Percentiles rank a stretch among this genome's conserved stretches.
These are phyloP conservation scores for Selenicereus undatus DNA, from an alignment of 148 eudicot genomes.

Conservation along the genomic window DNA sequence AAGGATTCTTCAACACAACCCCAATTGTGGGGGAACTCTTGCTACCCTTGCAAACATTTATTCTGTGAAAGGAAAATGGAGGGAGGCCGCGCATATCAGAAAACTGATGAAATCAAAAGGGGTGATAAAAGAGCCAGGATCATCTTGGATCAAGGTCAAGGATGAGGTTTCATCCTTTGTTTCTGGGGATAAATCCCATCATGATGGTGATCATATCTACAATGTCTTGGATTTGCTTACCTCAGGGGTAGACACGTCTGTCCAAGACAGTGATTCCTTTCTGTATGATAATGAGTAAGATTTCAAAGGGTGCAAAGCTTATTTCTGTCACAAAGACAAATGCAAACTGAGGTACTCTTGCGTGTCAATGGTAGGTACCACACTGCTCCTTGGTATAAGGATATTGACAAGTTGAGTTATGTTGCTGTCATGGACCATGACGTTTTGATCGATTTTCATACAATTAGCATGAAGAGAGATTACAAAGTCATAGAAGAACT, in stretches of 20 bases:
- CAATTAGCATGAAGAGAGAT: neutral
- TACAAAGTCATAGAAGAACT: neutral
- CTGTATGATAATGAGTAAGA: conserved; percentile 18
- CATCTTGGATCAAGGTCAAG: conserved; percentile 81
- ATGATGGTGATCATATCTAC: conserved; percentile 45
- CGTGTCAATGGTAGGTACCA: neutral
- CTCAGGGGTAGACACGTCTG: conserved; percentile 37
- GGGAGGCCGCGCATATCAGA: conserved; percentile 76
- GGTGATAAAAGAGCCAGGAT: conserved; percentile 82
- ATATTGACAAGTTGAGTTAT: too few species aligned
- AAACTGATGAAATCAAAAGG: conserved; percentile 72
- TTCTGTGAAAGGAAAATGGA: conserved; percentile 66
- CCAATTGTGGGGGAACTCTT: conserved; percentile 69
- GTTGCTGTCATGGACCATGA: too few species aligned
- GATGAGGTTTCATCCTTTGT: conserved; percentile 68
- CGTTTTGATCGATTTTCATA: neutral
- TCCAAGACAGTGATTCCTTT: conserved; percentile 35
- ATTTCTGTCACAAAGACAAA: neutral
- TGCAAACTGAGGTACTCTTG: neutral
- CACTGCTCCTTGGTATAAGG: neutral
- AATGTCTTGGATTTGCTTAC: conserved; percentile 48
- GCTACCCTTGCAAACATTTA: conserved; percentile 71
- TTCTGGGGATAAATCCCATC: conserved; percentile 64
- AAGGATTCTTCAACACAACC: conserved; percentile 52
- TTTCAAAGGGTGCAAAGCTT: neutral